Evolutionary conservation across 495 filamentous ascomycete species (phyloP).

Genomic region (Thermochaetoides thermophila): DNA sequence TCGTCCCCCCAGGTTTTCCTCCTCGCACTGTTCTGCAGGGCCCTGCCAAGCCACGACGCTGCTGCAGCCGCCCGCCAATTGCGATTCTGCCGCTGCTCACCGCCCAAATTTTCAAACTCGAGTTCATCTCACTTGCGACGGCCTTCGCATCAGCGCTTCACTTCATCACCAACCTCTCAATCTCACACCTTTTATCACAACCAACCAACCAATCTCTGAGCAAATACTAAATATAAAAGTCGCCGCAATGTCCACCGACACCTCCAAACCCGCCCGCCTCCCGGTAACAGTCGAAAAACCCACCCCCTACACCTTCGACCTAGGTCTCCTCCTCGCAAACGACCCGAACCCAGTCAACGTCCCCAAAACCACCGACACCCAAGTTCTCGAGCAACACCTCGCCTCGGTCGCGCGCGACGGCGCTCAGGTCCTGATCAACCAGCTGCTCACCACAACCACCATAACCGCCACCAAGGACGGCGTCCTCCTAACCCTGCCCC

Average conservation of each 20-base stretch:
- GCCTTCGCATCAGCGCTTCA: not conserved
- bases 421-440: conserved; percentile 69
- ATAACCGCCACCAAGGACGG: conserved; percentile 49
- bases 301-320: conserved; percentile 82
- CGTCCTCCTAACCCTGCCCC: conserved; percentile 62
- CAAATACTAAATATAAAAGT: not conserved
- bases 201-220: not conserved
- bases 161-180: not conserved
- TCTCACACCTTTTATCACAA: not conserved
- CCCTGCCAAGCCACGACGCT: too few species aligned
- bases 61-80: too few species aligned
- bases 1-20: too few species aligned
- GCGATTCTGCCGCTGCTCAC: conserved; percentile 12
- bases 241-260: conserved; percentile 21
- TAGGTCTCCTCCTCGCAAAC: conserved; percentile 66
- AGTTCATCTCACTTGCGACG: conserved; percentile 3
- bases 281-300: conserved; percentile 60
- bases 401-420: conserved; percentile 63
- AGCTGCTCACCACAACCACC: conserved; percentile 69
- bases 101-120: conserved; percentile 22
- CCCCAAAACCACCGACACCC: conserved; percentile 21
- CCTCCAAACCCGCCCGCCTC: conserved; percentile 23
- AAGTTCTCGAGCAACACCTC: conserved; percentile 41
- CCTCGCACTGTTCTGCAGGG: too few species aligned
- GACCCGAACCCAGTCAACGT: conserved; percentile 64